Percentiles rank a stretch among this genome's conserved stretches.
These are phyloP conservation scores for Aspergillus kassunensis DNA, from an alignment of 495 filamentous ascomycete species.

Conservation along the genomic window DNA sequence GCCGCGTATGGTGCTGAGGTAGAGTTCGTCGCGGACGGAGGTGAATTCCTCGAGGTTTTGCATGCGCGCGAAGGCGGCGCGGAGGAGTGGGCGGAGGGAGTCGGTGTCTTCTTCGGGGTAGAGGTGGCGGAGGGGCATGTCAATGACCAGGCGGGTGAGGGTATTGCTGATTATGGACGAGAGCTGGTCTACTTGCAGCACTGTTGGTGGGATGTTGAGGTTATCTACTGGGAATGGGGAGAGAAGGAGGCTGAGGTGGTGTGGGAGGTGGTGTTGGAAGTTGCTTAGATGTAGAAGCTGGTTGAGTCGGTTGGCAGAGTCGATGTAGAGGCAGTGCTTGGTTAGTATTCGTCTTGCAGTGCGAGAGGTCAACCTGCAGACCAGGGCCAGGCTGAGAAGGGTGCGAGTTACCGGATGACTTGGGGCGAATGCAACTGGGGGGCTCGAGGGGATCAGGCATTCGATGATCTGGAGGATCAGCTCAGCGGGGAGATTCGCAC, in stretches of 20 bases:
- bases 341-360: conserved; percentile 21
- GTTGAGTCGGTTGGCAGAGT: conserved; percentile 8
- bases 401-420: conserved; percentile 18
- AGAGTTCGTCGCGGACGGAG: conserved; percentile 14
- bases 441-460: conserved; percentile 13
- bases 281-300: not conserved
- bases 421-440: conserved; percentile 10
- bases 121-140: conserved; percentile 14
- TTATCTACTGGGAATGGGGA: conserved; percentile 12
- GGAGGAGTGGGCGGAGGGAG: conserved; percentile 18
- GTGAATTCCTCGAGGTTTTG: conserved; percentile 28
- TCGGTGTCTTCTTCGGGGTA: conserved; percentile 19
- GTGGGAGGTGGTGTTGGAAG: conserved; percentile 3
- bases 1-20: conserved; percentile 19
- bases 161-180: not conserved
- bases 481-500: conserved; percentile 14
- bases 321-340: conserved; percentile 24
- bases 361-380: conserved; percentile 17
- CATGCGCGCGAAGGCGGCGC: conserved; percentile 26
- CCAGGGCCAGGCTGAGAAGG: conserved; percentile 21
- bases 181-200: conserved; percentile 4
- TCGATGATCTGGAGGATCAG: conserved; percentile 23
- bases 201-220: conserved; percentile 4
- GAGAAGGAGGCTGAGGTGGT: conserved; percentile 15
- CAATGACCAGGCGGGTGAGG: conserved; percentile 12